A percentile compares a stretch with the other conserved stretches of the same genome.
Conservation (phyloP, 2,329 filamentous ascomycete genomes). For the Aspergillus persii region DNA sequence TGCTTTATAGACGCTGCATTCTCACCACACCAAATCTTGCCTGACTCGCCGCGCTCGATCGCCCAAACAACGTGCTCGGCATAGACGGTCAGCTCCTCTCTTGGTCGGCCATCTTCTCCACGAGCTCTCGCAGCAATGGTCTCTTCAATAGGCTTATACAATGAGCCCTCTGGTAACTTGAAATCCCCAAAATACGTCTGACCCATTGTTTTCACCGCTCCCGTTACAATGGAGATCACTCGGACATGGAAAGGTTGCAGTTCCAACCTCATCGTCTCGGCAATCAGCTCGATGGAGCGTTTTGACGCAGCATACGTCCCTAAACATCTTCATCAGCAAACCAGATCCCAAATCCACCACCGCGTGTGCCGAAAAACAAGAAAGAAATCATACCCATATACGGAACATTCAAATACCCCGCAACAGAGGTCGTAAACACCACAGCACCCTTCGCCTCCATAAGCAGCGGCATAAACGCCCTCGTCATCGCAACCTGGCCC, state of each 20-base stretch:
- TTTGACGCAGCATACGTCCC: constrained; percentile 24
- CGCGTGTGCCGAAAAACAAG: neutral
- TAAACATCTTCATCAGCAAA: neutral
- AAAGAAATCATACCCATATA: constrained; percentile 25
- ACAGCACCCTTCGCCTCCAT: constrained; percentile 20
- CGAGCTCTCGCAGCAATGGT: constrained; percentile 7
- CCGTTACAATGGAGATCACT: constrained; percentile 19
- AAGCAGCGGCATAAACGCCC: constrained; percentile 27
- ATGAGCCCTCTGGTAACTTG: constrained; percentile 14
- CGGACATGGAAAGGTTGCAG: constrained; percentile 19
- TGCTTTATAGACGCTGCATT: neutral
- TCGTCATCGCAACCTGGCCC: constrained; percentile 14
- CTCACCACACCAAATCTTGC: neutral
- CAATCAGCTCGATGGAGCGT: constrained; percentile 18
- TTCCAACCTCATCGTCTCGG: constrained; percentile 25
- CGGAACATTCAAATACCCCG: constrained; percentile 22
- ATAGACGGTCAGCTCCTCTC: constrained; percentile 11
- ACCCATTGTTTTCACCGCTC: constrained; percentile 15
- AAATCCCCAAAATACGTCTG: constrained; percentile 19
- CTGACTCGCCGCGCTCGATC: neutral
- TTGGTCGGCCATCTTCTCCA: constrained; percentile 7
- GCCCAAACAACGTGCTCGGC: constrained; percentile 8
- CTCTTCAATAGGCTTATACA: constrained; percentile 21
- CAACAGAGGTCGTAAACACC: constrained; percentile 23
- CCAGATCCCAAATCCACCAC: no score